These are phyloP conservation scores for Primulina eburnea DNA, from an alignment of 257 asterid genomes.

Conservation along the genomic window DNA sequence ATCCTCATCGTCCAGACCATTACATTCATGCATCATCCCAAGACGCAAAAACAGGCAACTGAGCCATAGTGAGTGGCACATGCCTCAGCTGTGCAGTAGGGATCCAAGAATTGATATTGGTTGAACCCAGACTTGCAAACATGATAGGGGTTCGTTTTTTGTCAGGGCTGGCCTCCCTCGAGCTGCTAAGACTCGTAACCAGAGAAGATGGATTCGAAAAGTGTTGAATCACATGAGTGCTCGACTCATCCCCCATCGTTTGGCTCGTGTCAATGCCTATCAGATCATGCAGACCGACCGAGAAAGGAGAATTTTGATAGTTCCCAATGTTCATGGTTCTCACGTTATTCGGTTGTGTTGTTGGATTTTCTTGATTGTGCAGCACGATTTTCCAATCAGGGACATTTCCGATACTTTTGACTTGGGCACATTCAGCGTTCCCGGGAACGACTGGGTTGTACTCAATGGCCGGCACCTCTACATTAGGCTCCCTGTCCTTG, in stretches of 20 bases:
- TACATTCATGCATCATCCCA: constrained; percentile 52
- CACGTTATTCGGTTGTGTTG: constrained; percentile 23
- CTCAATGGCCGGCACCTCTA: constrained; percentile 1
- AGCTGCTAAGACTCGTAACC: constrained; percentile 69
- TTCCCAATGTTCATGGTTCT: constrained; percentile 19
- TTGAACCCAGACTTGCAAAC: constrained; percentile 14
- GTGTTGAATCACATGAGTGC: constrained; percentile 25
- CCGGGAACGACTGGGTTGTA: constrained; percentile 5
- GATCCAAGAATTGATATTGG: constrained; percentile 36
- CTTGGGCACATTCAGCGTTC: constrained; percentile 9
- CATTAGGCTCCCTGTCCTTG: constrained; percentile 38
- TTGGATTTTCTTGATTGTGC: constrained; percentile 28
- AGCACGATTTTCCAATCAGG: constrained; percentile 44
- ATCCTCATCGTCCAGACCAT: neutral
- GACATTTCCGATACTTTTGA: constrained; percentile 1
- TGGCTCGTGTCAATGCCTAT: constrained; percentile 37
- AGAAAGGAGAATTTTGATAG: constrained; percentile 31
- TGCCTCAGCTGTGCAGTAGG: constrained; percentile 45
- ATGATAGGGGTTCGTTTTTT: constrained; percentile 30
- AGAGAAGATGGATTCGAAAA: constrained; percentile 58
- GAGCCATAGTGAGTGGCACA: constrained; percentile 48
- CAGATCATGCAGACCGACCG: constrained; percentile 44
- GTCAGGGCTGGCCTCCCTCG: constrained; percentile 80
- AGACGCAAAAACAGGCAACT: constrained; percentile 69
- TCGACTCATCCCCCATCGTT: constrained; percentile 21